Percentiles rank a stretch among this genome's conserved stretches.
Conservation (phyloP, 164 flowering plant species). For the Dillenia turbinata region DNA sequence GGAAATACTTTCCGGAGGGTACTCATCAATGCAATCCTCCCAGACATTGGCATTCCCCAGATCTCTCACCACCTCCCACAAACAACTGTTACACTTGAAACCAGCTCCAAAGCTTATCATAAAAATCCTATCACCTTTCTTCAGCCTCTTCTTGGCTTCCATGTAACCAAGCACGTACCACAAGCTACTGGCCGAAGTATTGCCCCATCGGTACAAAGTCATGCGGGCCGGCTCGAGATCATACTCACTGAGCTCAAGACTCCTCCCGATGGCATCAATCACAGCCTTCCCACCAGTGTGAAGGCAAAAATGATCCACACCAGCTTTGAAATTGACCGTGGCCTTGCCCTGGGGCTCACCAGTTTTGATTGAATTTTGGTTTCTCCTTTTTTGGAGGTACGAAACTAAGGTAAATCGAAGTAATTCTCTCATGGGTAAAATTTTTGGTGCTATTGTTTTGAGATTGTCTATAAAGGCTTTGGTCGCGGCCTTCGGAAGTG, state of each 20-base stretch:
- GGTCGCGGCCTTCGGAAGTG: conserved; percentile 55
- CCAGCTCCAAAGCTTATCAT: conserved; percentile 80
- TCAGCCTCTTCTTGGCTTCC: conserved; percentile 65
- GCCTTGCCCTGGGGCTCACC: neutral
- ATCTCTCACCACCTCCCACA: conserved; percentile 71
- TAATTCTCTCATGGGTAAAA: conserved; percentile 53
- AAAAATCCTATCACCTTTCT: conserved; percentile 54
- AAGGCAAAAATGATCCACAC: conserved; percentile 68
- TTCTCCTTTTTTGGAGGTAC: neutral
- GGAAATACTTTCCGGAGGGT: conserved; percentile 35
- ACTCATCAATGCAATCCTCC: conserved; percentile 48
- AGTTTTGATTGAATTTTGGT: neutral
- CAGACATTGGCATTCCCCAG: conserved; percentile 48
- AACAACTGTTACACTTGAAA: conserved; percentile 75
- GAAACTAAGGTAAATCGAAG: conserved; percentile 29
- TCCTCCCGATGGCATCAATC: conserved; percentile 53
- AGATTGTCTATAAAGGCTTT: conserved; percentile 53
- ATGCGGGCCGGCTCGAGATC: conserved; percentile 78
- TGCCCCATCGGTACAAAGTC: conserved; percentile 71
- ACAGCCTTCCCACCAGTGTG: conserved; percentile 83
- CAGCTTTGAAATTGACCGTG: conserved; percentile 39
- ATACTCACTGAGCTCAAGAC: conserved; percentile 36
- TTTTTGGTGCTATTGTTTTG: conserved; percentile 42
- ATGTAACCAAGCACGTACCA: conserved; percentile 76
- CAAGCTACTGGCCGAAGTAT: conserved; percentile 69